Base-by-base conservation (phyloP, 1,284 basidiomycete species). In the Exobasidium cylindrosporum region DNA sequence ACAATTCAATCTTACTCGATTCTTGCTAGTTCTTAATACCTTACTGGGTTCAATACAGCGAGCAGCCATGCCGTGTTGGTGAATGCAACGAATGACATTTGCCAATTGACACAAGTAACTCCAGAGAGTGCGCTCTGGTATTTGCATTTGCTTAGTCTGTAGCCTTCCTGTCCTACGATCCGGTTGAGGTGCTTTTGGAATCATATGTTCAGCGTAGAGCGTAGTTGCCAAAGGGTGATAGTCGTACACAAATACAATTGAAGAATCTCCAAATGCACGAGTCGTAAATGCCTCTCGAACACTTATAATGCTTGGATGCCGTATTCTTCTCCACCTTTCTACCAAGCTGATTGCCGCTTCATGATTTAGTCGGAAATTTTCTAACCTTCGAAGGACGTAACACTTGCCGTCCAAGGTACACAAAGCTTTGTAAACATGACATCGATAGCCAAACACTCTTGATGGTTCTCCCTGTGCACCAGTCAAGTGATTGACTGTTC, bases 211-310 rank as follows among this genome's bases (percentile, higher is more conserved):
- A 47, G 94, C 91, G 65, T 85, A 89, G 1, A 98, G 84, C 0
- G 92, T 97, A 66, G 87, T 85, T 0, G 92, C 86, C 68, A 89
- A 86, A 0, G 96, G 88, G 75, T 96, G 88, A 78, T 92, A 97
- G 61, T 92, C 88, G 79, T 95, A 96, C 1, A 90, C 91, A 49
- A 98, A 88, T 47, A 98, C 88, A 44, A 99, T 85, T 7, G 95
- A 97, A 71, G 88, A 89, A 78, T 97, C 96, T 63, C 88, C 87
- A 81, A 98, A 99, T 0, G 91, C 87, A 46, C 89, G 86, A 0
- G 94, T 96, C 0, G 96, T 97, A 82, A 98, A 98, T 0, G 95
- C 96, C 81, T 98, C 96, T 52, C 87, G 86, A 6, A 97, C 84
- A 21, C 86, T 83, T 28, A 96, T 87, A 66, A 99, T 89, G 72